Base-by-base conservation (phyloP, 2,329 filamentous ascomycete species). In the Phyllosticta capitalensis region DNA sequence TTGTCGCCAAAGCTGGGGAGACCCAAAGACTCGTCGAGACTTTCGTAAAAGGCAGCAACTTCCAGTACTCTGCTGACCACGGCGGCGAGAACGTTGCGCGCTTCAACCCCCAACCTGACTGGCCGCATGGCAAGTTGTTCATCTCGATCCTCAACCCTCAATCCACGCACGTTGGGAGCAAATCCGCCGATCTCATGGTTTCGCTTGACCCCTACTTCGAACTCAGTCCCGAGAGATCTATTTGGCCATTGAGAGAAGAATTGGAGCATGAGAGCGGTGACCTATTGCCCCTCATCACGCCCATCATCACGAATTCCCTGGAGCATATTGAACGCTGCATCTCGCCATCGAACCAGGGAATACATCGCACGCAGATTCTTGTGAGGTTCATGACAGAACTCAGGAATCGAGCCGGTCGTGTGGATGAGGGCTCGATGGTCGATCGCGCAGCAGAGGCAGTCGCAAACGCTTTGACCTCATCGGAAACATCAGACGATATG, bases 281-380 rank as follows among this genome's bases (percentile, higher is more conserved):
- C 1, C 24, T 60, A 9, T 63, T 67, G 6, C 71, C 71, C 5
- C 56, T 77, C 3, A 62, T 77, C 9, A 70, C 72, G 22, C 64
- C 77, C 1, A 72, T 77, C 1, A 71, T 77, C 30, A 73, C 75
- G 1, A 66, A 69, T 45, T 70, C 75, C 0, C 64, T 77, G 3
- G 74, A 77, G 58, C 77, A 79, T 62, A 71, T 78, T 54, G 71
- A 77, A 58, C 69, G 68, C 9, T 76, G 73, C 55, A 60, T 78
- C 5, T n/a, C 53, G 30, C 22, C 54, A 9, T 49, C 49, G 12
- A n/a, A 56, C 21, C 24, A 52, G 45, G 58, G 53, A 9, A 9
- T 63, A 62, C 5, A n/a, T 64, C 10, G 59, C 60, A 19, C 74
- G 19, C 69, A 71, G 33, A 69, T 73, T 2, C 67, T 75, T 2